Evolutionary conservation across 2,329 filamentous ascomycete species (phyloP).

Genomic region (Incumbomyces lentus): DNA sequence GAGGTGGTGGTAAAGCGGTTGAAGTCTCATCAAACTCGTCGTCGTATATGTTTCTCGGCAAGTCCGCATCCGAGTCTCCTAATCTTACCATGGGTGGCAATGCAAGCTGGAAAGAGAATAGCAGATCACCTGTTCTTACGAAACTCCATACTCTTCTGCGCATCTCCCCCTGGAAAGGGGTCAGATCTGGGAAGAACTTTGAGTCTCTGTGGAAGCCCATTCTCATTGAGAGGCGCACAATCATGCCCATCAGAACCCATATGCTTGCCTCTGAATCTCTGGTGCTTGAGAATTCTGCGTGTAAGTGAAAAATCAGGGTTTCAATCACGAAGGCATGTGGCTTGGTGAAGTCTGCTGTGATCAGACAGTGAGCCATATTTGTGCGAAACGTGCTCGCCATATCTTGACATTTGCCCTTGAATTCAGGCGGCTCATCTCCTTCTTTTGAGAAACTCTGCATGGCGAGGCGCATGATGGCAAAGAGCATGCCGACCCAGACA

Average conservation of each 20-base stretch:
- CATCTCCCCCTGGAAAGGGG: slow-evolving; percentile 52
- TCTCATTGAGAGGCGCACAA: slow-evolving; percentile 53
- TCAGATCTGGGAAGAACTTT: slow-evolving; percentile 48
- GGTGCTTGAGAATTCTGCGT: slow-evolving; percentile 50
- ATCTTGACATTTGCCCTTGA: slow-evolving; percentile 44
- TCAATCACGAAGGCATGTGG: slow-evolving; percentile 51
- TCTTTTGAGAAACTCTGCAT: slow-evolving; percentile 52
- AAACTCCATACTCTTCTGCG: slow-evolving; percentile 40
- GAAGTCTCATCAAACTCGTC: slow-evolving; percentile 52
- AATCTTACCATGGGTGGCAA: slow-evolving; percentile 56
- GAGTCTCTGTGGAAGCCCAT: slow-evolving; percentile 57
- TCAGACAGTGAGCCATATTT: slow-evolving; percentile 52
- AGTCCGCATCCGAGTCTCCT: slow-evolving; percentile 52
- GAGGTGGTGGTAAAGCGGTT: slow-evolving; percentile 44
- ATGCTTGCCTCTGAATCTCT: slow-evolving; percentile 51
- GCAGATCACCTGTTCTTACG: slow-evolving; percentile 49
- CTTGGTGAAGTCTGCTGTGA: slow-evolving; percentile 54
- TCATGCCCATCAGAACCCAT: slow-evolving; percentile 50
- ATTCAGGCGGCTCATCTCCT: slow-evolving; percentile 54
- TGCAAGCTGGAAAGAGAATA: slow-evolving; percentile 58
- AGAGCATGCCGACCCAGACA: slow-evolving; percentile 54
- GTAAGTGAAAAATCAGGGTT: slow-evolving; percentile 50
- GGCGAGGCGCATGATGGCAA: slow-evolving; percentile 54
- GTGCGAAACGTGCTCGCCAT: slow-evolving; percentile 38
- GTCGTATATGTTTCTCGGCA: slow-evolving; percentile 55